Evolutionary conservation across 1,284 basidiomycete genomes (phyloP).

Genomic region (Austroboletus novae-zelandiae): DNA sequence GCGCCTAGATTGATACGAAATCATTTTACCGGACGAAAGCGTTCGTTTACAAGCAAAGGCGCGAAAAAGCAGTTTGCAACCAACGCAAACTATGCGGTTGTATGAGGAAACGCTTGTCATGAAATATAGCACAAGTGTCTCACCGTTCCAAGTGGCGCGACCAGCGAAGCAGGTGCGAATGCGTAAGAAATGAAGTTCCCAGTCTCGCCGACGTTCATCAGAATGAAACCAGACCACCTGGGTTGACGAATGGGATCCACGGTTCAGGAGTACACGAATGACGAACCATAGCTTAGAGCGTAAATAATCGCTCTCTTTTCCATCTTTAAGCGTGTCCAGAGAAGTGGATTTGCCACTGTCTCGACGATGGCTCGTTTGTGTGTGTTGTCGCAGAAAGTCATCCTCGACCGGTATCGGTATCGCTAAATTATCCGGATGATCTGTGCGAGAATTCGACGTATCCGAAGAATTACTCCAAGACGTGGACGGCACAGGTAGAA

Average conservation of each 20-base stretch:
- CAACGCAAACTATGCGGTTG: slow-evolving; percentile 65
- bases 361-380: slow-evolving; percentile 6
- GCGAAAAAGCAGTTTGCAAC: slow-evolving; percentile 96
- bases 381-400: slow-evolving; percentile 12
- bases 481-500: slow-evolving; percentile 16
- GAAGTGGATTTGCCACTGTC: slow-evolving; percentile 6
- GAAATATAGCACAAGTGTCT: slow-evolving; percentile 28
- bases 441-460: not conserved
- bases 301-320: slow-evolving; percentile 69
- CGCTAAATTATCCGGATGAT: slow-evolving; percentile 17
- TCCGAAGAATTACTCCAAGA: slow-evolving; percentile 11
- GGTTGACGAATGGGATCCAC: not conserved
- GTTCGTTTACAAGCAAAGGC: slow-evolving; percentile 81
- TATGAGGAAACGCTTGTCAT: not conserved
- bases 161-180: slow-evolving; percentile 87
- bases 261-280: not conserved
- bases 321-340: slow-evolving; percentile 10
- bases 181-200: slow-evolving; percentile 91
- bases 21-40: slow-evolving; percentile 61
- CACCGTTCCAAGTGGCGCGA: slow-evolving; percentile 94
- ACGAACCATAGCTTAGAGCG: slow-evolving; percentile 78
- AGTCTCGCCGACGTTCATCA: slow-evolving; percentile 91
- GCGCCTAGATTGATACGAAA: slow-evolving; percentile 1
- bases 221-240: slow-evolving; percentile 87
- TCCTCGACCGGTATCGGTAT: slow-evolving; percentile 31